Conservation (phyloP, 1,284 basidiomycete species). For the Trichosporon sp. region DNA sequence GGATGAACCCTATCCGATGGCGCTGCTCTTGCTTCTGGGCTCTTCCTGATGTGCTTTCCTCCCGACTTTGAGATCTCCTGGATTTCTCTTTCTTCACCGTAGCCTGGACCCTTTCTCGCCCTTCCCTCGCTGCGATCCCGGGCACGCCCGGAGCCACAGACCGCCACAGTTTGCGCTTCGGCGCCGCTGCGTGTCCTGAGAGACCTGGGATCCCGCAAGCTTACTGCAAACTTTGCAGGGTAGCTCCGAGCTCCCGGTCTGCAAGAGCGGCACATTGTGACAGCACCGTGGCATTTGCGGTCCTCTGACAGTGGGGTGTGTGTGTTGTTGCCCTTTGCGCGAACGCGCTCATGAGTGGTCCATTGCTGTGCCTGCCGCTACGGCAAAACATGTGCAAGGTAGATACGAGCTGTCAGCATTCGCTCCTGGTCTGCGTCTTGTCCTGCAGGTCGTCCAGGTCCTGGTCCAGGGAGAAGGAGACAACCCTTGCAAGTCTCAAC, state of each 20-base stretch:
- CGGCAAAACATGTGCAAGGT: background rate
- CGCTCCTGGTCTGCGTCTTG: background rate
- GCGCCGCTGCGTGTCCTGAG: background rate
- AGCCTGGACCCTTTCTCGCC: background rate
- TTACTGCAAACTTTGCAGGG: background rate
- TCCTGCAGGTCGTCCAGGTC: background rate
- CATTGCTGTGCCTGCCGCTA: background rate
- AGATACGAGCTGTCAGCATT: background rate
- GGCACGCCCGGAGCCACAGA: background rate
- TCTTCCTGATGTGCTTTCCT: background rate
- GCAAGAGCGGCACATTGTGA: background rate
- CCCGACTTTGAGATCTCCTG: background rate
- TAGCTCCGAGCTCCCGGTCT: background rate
- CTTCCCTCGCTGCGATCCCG: background rate
- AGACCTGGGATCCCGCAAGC: too few relatives aligned
- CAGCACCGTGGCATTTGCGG: background rate
- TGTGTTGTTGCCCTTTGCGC: too few relatives aligned
- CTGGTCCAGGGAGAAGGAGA: background rate
- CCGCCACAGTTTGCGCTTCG: background rate
- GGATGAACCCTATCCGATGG: background rate
- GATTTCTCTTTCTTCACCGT: background rate
- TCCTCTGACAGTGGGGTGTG: background rate
- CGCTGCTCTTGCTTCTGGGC: background rate
- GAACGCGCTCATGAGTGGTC: background rate
- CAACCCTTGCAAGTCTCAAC: background rate